Conservation (phyloP, 2,329 filamentous ascomycete genomes). For the Parastagonospora nodorum region DNA sequence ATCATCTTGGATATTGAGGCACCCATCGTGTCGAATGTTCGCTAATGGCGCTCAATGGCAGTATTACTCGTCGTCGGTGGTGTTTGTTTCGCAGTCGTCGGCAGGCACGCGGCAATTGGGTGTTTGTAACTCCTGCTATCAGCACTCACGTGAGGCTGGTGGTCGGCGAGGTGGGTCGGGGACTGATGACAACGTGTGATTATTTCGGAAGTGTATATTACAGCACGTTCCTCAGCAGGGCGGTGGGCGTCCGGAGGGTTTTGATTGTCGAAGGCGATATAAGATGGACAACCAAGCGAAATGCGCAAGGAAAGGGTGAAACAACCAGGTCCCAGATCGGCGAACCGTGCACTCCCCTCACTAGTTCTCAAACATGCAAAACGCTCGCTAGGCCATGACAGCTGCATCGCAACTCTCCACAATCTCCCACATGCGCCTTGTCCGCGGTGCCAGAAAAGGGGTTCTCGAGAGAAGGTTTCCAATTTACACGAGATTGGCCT, state of each 20-base stretch:
- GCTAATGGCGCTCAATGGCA: constrained; percentile 2
- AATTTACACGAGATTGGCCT: constrained; percentile 4
- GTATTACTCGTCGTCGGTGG: not conserved
- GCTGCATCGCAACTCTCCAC: not conserved
- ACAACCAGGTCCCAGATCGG: constrained; percentile 6
- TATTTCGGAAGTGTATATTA: not conserved
- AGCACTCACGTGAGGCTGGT: constrained; percentile 1
- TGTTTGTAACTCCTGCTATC: constrained; percentile 2
- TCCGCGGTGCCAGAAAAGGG: constrained; percentile 1
- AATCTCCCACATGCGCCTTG: constrained; percentile 9
- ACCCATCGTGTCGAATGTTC: constrained; percentile 72
- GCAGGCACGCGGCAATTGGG: not conserved
- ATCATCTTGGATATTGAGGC: constrained; percentile 90
- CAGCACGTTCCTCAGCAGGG: not conserved
- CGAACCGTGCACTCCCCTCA: constrained; percentile 4
- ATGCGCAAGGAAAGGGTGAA: constrained; percentile 1
- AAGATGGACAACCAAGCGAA: not conserved
- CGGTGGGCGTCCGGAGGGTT: constrained; percentile 1
- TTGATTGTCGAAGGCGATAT: not conserved
- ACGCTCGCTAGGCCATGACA: constrained; percentile 6
- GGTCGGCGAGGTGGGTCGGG: constrained; percentile 1
- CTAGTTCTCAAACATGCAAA: not conserved
- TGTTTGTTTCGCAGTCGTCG: not conserved
- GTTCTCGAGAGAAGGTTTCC: constrained; percentile 3
- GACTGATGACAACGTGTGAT: not conserved